A percentile compares a stretch with the other conserved stretches of the same genome.
phyloP scores from a whole-genome alignment of 257 asterid genomes.

The Solanum neorickii region DNA sequence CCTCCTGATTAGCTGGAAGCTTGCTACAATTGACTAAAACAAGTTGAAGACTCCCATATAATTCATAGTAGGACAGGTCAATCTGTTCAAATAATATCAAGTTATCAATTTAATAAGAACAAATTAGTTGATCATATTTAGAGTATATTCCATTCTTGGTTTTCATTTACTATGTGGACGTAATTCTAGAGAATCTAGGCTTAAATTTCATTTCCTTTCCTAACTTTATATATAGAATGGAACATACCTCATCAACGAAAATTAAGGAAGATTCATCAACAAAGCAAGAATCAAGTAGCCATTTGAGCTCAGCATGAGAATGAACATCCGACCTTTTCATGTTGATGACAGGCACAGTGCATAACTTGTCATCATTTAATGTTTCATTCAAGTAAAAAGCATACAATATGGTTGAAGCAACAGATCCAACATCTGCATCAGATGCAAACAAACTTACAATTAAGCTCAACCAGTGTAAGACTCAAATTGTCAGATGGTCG shows the following conservation, averaged over 20 bases:
- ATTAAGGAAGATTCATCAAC: slow-evolving; percentile 53
- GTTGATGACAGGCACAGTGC: slow-evolving; percentile 71
- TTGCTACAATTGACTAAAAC: slow-evolving; percentile 43
- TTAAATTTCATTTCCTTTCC: neutral
- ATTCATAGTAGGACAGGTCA: slow-evolving; percentile 60
- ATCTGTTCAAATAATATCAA: slow-evolving; percentile 32
- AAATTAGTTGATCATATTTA: neutral
- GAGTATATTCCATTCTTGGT: neutral
- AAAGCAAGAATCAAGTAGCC: slow-evolving; percentile 71
- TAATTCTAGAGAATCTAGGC: neutral
- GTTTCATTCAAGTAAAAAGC: slow-evolving; percentile 55
- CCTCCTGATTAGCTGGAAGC: slow-evolving; percentile 70
- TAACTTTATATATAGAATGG: neutral
- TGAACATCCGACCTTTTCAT: slow-evolving; percentile 51
- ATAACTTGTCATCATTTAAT: slow-evolving; percentile 27
- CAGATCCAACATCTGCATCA: slow-evolving; percentile 64
- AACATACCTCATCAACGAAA: slow-evolving; percentile 64
- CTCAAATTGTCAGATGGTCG: neutral
- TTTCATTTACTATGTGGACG: neutral
- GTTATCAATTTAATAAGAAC: neutral
- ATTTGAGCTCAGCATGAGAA: slow-evolving; percentile 44
- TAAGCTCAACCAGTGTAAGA: neutral
- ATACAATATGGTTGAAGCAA: slow-evolving; percentile 66
- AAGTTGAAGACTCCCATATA: slow-evolving; percentile 76
- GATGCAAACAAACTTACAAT: neutral